phyloP scores from a whole-genome alignment of 768 basidiomycete genomes.

The Tremella fuciformis region DNA sequence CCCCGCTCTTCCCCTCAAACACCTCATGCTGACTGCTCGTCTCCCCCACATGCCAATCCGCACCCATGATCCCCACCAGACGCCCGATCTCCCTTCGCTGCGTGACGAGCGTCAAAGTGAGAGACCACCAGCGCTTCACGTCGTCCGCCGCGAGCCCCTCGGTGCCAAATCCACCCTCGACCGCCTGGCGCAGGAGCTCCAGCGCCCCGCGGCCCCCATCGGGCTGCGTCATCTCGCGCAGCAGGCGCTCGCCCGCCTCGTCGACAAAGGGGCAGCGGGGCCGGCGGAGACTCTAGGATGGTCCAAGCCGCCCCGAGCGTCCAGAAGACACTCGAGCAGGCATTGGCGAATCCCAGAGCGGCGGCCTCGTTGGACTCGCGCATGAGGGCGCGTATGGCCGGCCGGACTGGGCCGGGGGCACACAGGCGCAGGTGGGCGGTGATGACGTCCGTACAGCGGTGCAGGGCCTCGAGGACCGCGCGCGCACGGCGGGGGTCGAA shows the following conservation, averaged over 20 bases:
- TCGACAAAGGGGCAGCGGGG: conserved; percentile 6
- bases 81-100: conserved; percentile 9
- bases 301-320: conserved; percentile 12
- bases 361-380: conserved; percentile 1
- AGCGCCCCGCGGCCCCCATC: no score
- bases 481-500: conserved; percentile 7
- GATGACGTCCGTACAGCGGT: conserved; percentile 11
- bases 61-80: conserved; percentile 6
- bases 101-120: conserved; percentile 12
- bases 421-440: conserved; percentile 8
- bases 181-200: no score
- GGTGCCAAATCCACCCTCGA: no score
- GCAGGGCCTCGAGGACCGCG: conserved; percentile 9
- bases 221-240: neutral
- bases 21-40: no score
- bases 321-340: conserved; percentile 10
- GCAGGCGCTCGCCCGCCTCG: conserved; percentile 1
- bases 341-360: conserved; percentile 4
- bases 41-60: neutral
- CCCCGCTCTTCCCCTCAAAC: no score
- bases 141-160: neutral
- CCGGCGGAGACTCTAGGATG: conserved; percentile 8
- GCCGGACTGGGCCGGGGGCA: neutral
- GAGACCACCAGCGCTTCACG: conserved; percentile 11
- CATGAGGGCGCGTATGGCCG: conserved; percentile 1